phyloP scores from a whole-genome alignment of 257 asterid genomes.

The Solanum pennellii region DNA sequence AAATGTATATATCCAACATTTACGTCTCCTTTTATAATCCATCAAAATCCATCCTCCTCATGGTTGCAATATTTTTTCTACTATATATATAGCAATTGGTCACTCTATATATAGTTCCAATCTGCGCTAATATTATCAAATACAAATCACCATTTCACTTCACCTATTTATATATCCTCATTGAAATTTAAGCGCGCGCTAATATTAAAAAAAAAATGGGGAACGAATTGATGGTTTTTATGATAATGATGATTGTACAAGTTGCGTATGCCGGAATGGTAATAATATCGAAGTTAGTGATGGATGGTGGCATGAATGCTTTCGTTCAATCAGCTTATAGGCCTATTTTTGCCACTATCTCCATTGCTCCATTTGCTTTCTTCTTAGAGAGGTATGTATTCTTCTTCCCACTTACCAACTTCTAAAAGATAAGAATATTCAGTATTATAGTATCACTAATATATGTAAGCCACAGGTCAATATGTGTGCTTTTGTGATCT shows the following conservation, averaged over 20 bases:
- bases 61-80: not conserved
- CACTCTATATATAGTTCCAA: not conserved
- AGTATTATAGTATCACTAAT: too few relatives aligned
- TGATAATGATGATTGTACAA: conserved; percentile 62
- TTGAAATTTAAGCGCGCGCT: not conserved
- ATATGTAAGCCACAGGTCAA: not conserved
- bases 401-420: not conserved
- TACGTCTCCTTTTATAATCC: not conserved
- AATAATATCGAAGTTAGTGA: conserved; percentile 62
- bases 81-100: not conserved
- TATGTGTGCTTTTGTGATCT: not conserved
- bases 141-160: not conserved
- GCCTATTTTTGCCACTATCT: conserved; percentile 53
- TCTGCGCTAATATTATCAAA: not conserved
- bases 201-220: conserved; percentile 12
- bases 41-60: not conserved
- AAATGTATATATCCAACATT: not conserved
- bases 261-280: conserved; percentile 77
- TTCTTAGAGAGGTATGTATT: conserved; percentile 55
- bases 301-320: conserved; percentile 92
- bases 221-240: conserved; percentile 29
- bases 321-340: conserved; percentile 79
- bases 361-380: conserved; percentile 59
- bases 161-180: not conserved
- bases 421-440: not conserved